Conservation (phyloP, 2,329 filamentous ascomycete genomes). For the Neurospora sp. region DNA sequence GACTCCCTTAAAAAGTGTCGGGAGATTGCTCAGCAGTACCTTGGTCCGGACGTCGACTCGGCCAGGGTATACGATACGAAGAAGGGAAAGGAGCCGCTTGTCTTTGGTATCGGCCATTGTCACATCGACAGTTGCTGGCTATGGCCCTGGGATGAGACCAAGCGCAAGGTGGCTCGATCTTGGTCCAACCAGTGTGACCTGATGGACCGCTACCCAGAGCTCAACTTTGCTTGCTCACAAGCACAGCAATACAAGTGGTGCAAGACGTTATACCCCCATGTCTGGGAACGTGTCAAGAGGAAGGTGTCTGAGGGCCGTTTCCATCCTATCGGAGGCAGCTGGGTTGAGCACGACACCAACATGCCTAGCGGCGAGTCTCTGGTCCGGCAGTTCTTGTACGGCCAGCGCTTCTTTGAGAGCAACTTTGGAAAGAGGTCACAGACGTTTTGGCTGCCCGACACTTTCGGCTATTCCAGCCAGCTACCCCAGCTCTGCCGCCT, state of each 20-base stretch:
- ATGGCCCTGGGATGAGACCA: slow-evolving; percentile 97
- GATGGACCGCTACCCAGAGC: slow-evolving; percentile 90
- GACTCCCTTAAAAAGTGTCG: slow-evolving; percentile 71
- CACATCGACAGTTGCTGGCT: slow-evolving; percentile 99
- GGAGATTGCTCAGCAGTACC: slow-evolving; percentile 71
- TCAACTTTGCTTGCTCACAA: slow-evolving; percentile 85
- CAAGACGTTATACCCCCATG: slow-evolving; percentile 76
- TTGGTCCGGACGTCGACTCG: slow-evolving; percentile 74
- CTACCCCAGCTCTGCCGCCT: slow-evolving; percentile 87
- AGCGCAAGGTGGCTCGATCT: slow-evolving; percentile 87
- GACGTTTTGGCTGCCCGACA: slow-evolving; percentile 97
- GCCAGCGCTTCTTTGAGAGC: slow-evolving; percentile 89
- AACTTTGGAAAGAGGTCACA: slow-evolving; percentile 80
- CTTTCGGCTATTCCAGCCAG: slow-evolving; percentile 94
- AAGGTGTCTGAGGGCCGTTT: slow-evolving; percentile 89
- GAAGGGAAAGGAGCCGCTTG: slow-evolving; percentile 57
- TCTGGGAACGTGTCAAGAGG: slow-evolving; percentile 80
- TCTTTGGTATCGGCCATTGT: slow-evolving; percentile 88
- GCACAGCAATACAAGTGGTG: slow-evolving; percentile 99
- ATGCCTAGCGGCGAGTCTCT: slow-evolving; percentile 92
- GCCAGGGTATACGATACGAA: slow-evolving; percentile 67
- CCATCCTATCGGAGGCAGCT: slow-evolving; percentile 91
- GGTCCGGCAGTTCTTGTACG: slow-evolving; percentile 88
- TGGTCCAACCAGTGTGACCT: slow-evolving; percentile 96
- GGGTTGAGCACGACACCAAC: slow-evolving; percentile 98